Base-by-base conservation (phyloP, 257 asterid species). In the Lantana camara region DNA sequence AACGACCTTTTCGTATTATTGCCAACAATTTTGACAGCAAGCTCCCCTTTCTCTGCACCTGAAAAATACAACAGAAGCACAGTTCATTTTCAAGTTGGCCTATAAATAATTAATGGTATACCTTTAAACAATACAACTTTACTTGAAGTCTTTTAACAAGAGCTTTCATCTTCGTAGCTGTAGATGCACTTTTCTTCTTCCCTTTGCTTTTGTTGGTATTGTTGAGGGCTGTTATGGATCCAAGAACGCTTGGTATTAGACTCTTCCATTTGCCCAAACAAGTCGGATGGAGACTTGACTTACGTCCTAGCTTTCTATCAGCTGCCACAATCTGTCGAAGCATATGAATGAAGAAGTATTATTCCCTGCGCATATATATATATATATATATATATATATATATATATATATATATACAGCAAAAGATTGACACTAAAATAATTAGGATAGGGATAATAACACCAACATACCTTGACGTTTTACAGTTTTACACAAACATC, bases 221-320 rank as follows among this genome's bases (percentile, higher is more conserved):
- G 23, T 63, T 67, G 30, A 80, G n/a, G n/a, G n/a, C n/a, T n/a
- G n/a, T n/a, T n/a, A n/a, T n/a, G n/a, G n/a, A n/a, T n/a, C n/a
- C n/a, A n/a, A n/a, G 34, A 63, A 85, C 71, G 53, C 75, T 73
- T 5, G 86, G 82, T 50, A 75, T 40, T 1, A 60, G 27, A 51
- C 60, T 62, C 53, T 68, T 69, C 80, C 86, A 82, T 68, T 69
- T 77, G 14, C 80, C 76, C 34, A 82, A 70, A 51, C 82, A 82
- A 32, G 72, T 55, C 46, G 78, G 82, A 60, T 60, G 34, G 55
- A 59, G 40, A 20, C 44, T 53, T 11, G 66, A 30, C 2, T 27
- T 27, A 29, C 29, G 47, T 63, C 45, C 75, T 38, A 60, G 55
- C 70, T 60, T 73, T 46, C 54, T 69, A 5, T 52, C 69, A 3